Evolutionary conservation across 148 eudicot species (phyloP).

Genomic region (Rhododendron williamsianum): DNA sequence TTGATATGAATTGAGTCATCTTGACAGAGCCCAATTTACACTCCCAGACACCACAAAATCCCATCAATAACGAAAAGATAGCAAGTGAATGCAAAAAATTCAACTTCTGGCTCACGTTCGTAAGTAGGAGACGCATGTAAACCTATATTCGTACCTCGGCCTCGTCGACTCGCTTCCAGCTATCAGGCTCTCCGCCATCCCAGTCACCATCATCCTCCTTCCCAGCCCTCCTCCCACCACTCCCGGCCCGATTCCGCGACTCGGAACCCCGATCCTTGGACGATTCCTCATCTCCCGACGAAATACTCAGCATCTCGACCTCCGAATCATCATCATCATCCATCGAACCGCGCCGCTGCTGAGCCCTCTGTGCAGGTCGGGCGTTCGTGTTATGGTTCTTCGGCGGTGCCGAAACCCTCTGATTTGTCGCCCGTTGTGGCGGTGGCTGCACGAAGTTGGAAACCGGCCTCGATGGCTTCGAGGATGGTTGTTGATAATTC

Average conservation of each 20-base stretch:
- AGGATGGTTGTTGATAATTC: slow-evolving; percentile 33
- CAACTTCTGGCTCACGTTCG: not conserved
- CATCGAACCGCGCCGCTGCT: slow-evolving; percentile 26
- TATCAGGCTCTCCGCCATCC: slow-evolving; percentile 83
- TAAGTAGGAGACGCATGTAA: not conserved
- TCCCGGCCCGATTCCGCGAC: slow-evolving; percentile 30
- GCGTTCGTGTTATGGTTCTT: slow-evolving; percentile 19
- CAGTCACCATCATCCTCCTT: slow-evolving; percentile 60
- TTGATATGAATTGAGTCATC: not conserved
- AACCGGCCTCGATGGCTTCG: slow-evolving; percentile 45
- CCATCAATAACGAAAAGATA: not conserved
- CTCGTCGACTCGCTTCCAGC: slow-evolving; percentile 91
- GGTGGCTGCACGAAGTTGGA: slow-evolving; percentile 76
- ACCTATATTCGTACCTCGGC: slow-evolving; percentile 53
- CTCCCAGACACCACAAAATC: not conserved
- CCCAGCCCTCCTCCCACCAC: slow-evolving; percentile 17
- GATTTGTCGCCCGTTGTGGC: slow-evolving; percentile 12
- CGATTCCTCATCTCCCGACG: slow-evolving; percentile 86
- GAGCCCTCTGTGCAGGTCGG: slow-evolving; percentile 7
- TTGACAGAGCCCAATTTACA: not conserved
- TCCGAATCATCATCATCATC: slow-evolving; percentile 93
- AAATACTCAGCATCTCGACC: slow-evolving; percentile 85
- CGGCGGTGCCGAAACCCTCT: slow-evolving; percentile 10
- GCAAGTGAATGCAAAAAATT: not conserved
- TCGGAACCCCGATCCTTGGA: slow-evolving; percentile 28